phyloP scores from a whole-genome alignment of 129 eudicot genomes.

The Lactuca saligna region DNA sequence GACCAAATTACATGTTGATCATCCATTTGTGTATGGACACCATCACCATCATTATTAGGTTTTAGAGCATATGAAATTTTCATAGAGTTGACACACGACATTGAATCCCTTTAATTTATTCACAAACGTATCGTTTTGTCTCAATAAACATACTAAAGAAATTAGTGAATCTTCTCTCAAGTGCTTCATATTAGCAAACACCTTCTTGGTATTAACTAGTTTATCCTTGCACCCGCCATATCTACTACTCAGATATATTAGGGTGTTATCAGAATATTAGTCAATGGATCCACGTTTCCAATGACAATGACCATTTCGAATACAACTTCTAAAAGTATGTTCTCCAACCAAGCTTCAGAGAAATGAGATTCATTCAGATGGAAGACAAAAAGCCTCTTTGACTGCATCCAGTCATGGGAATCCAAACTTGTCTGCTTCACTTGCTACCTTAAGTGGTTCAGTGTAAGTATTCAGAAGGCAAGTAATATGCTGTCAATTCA shows the following conservation, averaged over 20 bases:
- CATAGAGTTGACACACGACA: conserved; percentile 30
- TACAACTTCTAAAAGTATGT: conserved; percentile 17
- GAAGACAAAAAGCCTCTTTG: conserved; percentile 41
- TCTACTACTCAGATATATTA: too few species aligned
- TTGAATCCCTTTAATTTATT: conserved; percentile 77
- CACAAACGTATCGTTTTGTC: conserved; percentile 79
- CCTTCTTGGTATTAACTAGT: too few species aligned
- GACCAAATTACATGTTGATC: conserved; percentile 45
- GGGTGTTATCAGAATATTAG: too few species aligned
- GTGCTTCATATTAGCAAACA: too few species aligned
- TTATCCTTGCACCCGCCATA: too few species aligned
- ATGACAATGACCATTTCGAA: background rate
- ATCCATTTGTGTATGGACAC: too few species aligned
- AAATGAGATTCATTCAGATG: conserved; percentile 38
- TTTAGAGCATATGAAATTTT: too few species aligned
- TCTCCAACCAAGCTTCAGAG: conserved; percentile 46
- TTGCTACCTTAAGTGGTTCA: conserved; percentile 36
- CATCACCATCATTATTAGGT: too few species aligned
- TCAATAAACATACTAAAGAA: conserved; percentile 25
- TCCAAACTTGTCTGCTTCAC: conserved; percentile 40
- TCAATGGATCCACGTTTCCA: too few species aligned
- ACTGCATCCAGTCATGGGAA: conserved; percentile 36
- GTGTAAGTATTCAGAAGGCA: conserved; percentile 46
- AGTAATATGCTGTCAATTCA: background rate
- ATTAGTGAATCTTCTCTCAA: too few species aligned